Evolutionary conservation across 768 basidiomycete species (phyloP), one percentile per base, ranked within the genome.

Genomic region (Mycena haematopus): DNA sequence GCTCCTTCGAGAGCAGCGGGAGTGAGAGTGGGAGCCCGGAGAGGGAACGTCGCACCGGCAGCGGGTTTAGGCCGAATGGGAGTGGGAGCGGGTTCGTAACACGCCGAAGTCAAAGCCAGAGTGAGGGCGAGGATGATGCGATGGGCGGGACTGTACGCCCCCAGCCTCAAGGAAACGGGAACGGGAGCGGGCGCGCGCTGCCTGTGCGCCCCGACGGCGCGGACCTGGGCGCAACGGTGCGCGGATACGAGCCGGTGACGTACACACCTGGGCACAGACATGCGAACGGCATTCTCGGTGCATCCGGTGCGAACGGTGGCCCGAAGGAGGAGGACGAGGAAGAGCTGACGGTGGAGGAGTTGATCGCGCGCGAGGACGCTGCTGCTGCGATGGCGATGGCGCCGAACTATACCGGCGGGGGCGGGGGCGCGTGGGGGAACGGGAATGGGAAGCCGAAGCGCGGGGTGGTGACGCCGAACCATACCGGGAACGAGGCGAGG

Each of bases 1-100:
- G 66, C 45, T 49, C 58, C 31, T 63, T 67, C 46, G 66, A 67
- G 62, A 67, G 66, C 47, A 67, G 66, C 24, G 66, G 66, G 38
- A 67, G 66, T 40, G 66, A 67, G 52, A 52, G 53, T 10, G 60
- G 51, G 38, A 62, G 60, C 25, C 65, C 65, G 9, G 66, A 67
- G 38, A 31, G 60, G 9, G 60, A 42, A 19, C 35, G 52, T 2
- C 29, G 24, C 40, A 15, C 33, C 5, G 58, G 52, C 19, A 52
- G 56, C 22, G 62, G 61, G 31, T 62, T 62, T 29, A 21, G 61
- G 29, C 6, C 4, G 38, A n/a, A 27, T 19, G 29, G 40, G 11
- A 42, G 25, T 11, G 38, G 45, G 46, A 49, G 36, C 19, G 57
- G 47, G 56, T 55, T 27, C 14, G 44, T n/a, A n/a, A n/a, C 50